Evolutionary conservation across 2,329 filamentous ascomycete genomes (phyloP).

Genomic region (Fusarium euwallaceae): DNA sequence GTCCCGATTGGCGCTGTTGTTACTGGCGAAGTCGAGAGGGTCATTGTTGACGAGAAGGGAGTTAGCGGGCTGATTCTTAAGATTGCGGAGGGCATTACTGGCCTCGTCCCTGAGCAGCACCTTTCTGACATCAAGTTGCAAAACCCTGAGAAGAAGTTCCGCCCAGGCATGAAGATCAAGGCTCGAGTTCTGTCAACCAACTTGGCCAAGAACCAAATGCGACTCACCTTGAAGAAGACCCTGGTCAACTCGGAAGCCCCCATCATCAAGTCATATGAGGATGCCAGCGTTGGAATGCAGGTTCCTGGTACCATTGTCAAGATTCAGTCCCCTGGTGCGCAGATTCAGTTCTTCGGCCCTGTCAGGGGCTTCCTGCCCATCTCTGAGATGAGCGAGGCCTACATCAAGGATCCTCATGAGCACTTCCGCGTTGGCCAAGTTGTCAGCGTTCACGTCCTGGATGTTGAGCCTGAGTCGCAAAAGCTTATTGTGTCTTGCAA

Average conservation of each 20-base stretch:
- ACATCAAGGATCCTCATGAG: conserved; percentile 87
- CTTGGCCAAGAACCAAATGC: conserved; percentile 79
- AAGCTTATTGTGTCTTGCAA: conserved; percentile 93
- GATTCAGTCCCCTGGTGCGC: conserved; percentile 81
- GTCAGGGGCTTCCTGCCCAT: conserved; percentile 91
- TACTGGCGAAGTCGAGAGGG: conserved; percentile 85
- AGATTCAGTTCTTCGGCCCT: conserved; percentile 91
- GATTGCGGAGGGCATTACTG: conserved; percentile 87
- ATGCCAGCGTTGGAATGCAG: conserved; percentile 80
- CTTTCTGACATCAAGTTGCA: conserved; percentile 89
- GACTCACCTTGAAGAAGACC: conserved; percentile 93
- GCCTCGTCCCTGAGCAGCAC: conserved; percentile 90
- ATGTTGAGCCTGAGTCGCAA: conserved; percentile 77
- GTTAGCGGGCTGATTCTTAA: conserved; percentile 85
- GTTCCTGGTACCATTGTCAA: conserved; percentile 90
- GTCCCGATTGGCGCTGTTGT: conserved; percentile 85
- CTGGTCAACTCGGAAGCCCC: conserved; percentile 88
- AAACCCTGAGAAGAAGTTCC: conserved; percentile 96
- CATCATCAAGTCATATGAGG: conserved; percentile 83
- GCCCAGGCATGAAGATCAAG: conserved; percentile 86
- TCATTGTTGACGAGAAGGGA: conserved; percentile 83
- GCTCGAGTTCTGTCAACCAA: conserved; percentile 88
- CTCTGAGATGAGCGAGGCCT: conserved; percentile 98
- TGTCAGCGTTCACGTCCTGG: conserved; percentile 88
- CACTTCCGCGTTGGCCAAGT: conserved; percentile 94